These are phyloP conservation scores for Mycena galopus DNA, from an alignment of 768 basidiomycete genomes.

Conservation along the genomic window DNA sequence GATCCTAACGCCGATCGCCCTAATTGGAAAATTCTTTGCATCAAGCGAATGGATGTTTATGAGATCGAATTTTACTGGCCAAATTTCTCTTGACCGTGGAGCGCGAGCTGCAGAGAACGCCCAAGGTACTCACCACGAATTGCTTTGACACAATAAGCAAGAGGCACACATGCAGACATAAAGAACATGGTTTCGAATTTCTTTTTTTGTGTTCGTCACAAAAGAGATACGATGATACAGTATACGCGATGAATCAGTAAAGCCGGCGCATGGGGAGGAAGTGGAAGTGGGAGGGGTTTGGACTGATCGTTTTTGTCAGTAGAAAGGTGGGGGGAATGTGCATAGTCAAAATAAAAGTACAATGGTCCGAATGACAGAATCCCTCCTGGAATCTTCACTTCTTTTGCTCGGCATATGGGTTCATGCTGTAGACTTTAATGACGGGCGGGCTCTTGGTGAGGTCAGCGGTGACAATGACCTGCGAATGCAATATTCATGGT, in stretches of 20 bases:
- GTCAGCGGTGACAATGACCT: slow-evolving; percentile 97
- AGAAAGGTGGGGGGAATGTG: slow-evolving; percentile 36
- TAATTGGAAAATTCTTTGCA: background rate
- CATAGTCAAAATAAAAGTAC: slow-evolving; percentile 50
- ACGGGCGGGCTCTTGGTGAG: slow-evolving; percentile 96
- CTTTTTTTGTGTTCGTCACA: slow-evolving; percentile 32
- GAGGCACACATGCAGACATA: background rate
- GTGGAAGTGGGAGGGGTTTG: slow-evolving; percentile 26
- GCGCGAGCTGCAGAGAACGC: no score
- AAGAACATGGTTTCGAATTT: slow-evolving; percentile 4
- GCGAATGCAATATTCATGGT: slow-evolving; percentile 18
- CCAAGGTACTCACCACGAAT: no score
- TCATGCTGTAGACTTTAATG: slow-evolving; percentile 97
- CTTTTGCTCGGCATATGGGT: slow-evolving; percentile 83
- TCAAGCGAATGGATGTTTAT: no score
- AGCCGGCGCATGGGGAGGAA: slow-evolving; percentile 21
- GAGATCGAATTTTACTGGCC: no score
- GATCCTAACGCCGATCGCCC: background rate
- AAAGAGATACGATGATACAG: slow-evolving; percentile 40
- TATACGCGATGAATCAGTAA: slow-evolving; percentile 36
- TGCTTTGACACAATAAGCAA: no score
- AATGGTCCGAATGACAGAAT: slow-evolving; percentile 36
- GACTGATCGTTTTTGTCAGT: slow-evolving; percentile 37
- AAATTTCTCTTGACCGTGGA: no score
- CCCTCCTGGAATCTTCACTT: slow-evolving; percentile 47